Evolutionary conservation across 1,284 basidiomycete genomes (phyloP).

Genomic region (Thecaphora frezii): DNA sequence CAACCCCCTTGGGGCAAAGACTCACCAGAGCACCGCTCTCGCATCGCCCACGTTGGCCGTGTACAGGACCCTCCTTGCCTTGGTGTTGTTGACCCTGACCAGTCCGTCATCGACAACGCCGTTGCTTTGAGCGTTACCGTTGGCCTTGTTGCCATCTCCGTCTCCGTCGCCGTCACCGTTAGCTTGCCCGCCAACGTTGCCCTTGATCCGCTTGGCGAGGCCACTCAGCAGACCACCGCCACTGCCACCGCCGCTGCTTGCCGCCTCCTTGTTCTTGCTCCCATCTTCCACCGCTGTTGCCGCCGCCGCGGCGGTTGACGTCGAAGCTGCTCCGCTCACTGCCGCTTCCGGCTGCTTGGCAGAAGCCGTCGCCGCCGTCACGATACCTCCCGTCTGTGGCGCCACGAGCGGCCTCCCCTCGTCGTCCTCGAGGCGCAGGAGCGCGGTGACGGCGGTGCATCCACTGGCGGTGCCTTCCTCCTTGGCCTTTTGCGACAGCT

Average conservation of each 20-base stretch:
- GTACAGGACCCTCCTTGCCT: constrained; percentile 77
- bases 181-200: constrained; percentile 5
- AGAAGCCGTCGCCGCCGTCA: not conserved
- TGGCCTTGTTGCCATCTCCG: not conserved
- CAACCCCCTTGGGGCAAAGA: not conserved
- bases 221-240: constrained; percentile 10
- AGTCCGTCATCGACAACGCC: constrained; percentile 8
- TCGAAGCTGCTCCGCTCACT: too few relatives aligned
- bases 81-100: constrained; percentile 5
- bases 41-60: constrained; percentile 96
- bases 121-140: too few relatives aligned
- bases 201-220: constrained; percentile 10
- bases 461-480: constrained; percentile 91
- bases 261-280: not conserved
- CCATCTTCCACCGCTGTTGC: too few relatives aligned
- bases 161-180: too few relatives aligned
- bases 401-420: constrained; percentile 48
- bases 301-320: too few relatives aligned
- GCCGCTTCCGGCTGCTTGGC: too few relatives aligned
- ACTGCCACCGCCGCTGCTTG: constrained; percentile 1
- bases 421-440: constrained; percentile 86
- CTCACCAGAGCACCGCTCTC: constrained; percentile 75
- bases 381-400: not conserved
- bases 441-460: constrained; percentile 95
- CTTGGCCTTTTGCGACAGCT: constrained; percentile 77